phyloP scores from a whole-genome alignment of 2,329 filamentous ascomycete species.

The Colletotrichum orchidophilum region DNA sequence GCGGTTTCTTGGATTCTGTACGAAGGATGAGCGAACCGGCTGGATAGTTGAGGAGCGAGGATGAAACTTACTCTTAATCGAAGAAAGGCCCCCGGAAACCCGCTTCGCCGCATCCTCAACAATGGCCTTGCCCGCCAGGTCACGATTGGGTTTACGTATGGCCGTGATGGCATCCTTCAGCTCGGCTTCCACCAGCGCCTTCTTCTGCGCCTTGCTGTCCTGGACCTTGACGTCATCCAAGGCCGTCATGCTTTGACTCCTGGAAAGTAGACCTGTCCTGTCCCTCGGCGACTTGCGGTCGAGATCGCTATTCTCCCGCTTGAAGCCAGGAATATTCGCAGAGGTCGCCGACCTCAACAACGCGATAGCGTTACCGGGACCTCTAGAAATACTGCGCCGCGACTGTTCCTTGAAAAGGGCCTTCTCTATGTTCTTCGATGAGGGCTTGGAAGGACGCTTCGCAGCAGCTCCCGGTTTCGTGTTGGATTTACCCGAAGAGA shows the following conservation, averaged over 20 bases:
- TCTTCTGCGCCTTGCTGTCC: constrained; percentile 66
- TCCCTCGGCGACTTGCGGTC: constrained; percentile 46
- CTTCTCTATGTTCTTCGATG: constrained; percentile 65
- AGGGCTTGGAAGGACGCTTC: constrained; percentile 56
- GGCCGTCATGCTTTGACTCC: constrained; percentile 58
- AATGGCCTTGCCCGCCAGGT: constrained; percentile 72
- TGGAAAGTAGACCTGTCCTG: constrained; percentile 50
- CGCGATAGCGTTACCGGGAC: constrained; percentile 66
- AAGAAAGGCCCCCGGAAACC: constrained; percentile 55
- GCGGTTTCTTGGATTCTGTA: constrained; percentile 61
- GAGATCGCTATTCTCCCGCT: constrained; percentile 74
- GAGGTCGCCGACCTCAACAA: constrained; percentile 76
- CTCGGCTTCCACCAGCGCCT: constrained; percentile 74
- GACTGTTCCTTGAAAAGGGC: constrained; percentile 69
- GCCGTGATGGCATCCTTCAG: constrained; percentile 78
- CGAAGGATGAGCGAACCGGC: constrained; percentile 40
- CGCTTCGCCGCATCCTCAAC: constrained; percentile 74
- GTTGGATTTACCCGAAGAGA: constrained; percentile 51
- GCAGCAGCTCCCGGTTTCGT: constrained; percentile 61
- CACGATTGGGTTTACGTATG: constrained; percentile 79
- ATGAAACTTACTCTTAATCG: constrained; percentile 57
- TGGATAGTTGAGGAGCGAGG: not conserved
- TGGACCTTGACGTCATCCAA: constrained; percentile 53
- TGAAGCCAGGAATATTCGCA: constrained; percentile 67
- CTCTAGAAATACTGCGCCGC: constrained; percentile 64